Conservation (phyloP, 2,329 filamentous ascomycete genomes). For the Onygenales sp. region DNA sequence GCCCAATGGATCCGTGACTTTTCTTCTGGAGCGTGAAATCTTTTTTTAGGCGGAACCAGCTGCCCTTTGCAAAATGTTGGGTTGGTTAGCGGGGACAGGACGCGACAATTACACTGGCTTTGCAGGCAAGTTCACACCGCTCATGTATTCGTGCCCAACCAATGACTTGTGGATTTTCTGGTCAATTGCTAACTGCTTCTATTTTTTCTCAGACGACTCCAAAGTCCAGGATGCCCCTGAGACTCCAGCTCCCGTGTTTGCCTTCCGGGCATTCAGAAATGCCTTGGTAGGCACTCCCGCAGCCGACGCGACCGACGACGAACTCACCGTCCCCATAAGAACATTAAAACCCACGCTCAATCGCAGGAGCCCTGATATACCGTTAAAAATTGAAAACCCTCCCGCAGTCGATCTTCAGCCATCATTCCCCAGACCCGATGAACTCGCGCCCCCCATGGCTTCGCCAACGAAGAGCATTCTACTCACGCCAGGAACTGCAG, state of each 20-base stretch:
- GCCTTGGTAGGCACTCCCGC: conserved; percentile 47
- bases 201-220: conserved; percentile 5
- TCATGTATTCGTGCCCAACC: not conserved
- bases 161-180: not conserved
- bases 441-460: conserved; percentile 20
- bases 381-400: conserved; percentile 14
- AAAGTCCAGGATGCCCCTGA: conserved; percentile 45
- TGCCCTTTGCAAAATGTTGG: conserved; percentile 19
- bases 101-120: conserved; percentile 19
- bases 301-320: conserved; percentile 33
- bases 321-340: conserved; percentile 12
- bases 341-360: conserved; percentile 10
- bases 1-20: not conserved
- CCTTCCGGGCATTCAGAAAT: conserved; percentile 56
- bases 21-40: conserved; percentile 15
- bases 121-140: conserved; percentile 16
- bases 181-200: conserved; percentile 4
- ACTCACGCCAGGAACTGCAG: conserved; percentile 52
- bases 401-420: conserved; percentile 7
- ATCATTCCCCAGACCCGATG: conserved; percentile 6
- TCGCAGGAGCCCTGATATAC: conserved; percentile 4
- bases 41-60: conserved; percentile 6
- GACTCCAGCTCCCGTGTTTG: conserved; percentile 58
- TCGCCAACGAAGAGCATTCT: conserved; percentile 55
- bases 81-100: conserved; percentile 23